Evolutionary conservation across 2,329 filamentous ascomycete genomes (phyloP).

Genomic region (Seiridium cupressi): DNA sequence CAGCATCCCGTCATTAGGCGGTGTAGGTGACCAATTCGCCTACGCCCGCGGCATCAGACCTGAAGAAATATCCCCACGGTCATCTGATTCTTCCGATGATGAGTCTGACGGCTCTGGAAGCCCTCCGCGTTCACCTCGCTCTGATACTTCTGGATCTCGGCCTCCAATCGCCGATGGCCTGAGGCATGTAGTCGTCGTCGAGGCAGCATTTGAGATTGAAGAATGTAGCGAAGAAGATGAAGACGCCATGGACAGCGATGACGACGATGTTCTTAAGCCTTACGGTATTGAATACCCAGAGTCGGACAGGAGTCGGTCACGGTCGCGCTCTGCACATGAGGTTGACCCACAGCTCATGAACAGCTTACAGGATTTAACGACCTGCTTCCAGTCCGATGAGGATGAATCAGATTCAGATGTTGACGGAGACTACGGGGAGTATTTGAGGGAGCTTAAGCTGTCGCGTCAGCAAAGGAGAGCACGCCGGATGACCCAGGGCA

Average conservation of each 20-base stretch:
- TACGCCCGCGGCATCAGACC: conserved; percentile 23
- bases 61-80: conserved; percentile 30
- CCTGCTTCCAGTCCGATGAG: conserved; percentile 23
- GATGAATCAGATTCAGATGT: conserved; percentile 11
- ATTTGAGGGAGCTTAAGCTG: conserved; percentile 16
- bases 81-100: conserved; percentile 26
- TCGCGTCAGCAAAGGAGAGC: conserved; percentile 21
- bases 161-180: conserved; percentile 18
- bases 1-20: conserved; percentile 30
- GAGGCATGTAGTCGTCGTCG: conserved; percentile 6
- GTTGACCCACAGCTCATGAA: conserved; percentile 24
- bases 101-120: conserved; percentile 17
- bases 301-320: conserved; percentile 26
- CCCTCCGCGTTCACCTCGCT: conserved; percentile 22
- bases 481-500: conserved; percentile 30
- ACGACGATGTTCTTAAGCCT: conserved; percentile 22
- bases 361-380: conserved; percentile 23
- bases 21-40: conserved; percentile 24
- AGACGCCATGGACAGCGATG: conserved; percentile 20
- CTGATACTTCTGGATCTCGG: conserved; percentile 20
- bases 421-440: conserved; percentile 22
- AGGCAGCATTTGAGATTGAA: conserved; percentile 26
- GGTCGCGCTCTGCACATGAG: conserved; percentile 21
- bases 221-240: conserved; percentile 26
- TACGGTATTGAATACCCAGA: conserved; percentile 25